A percentile compares a stretch with the other conserved stretches of the same genome.
Conservation (phyloP, 345 rosid species). For the Cochlearia excelsa region DNA sequence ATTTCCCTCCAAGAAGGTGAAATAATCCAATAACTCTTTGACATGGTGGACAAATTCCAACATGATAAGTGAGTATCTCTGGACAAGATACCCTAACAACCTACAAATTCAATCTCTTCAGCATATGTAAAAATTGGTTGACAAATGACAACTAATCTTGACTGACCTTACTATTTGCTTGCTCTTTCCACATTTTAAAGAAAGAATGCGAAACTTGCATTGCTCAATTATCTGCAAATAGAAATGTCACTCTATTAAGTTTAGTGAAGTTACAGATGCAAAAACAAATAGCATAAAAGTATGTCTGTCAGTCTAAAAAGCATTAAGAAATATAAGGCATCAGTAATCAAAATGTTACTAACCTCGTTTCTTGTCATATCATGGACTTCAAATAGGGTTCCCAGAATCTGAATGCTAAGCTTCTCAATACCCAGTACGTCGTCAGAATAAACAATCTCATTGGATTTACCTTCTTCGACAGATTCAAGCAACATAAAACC, state of each 20-base stretch:
- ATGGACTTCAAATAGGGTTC: constrained; percentile 68
- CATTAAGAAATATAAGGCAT: constrained; percentile 9
- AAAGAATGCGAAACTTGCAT: constrained; percentile 71
- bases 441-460: constrained; percentile 38
- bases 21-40: constrained; percentile 85
- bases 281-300: constrained; percentile 4
- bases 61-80: constrained; percentile 55
- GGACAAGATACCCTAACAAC: constrained; percentile 57
- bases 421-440: constrained; percentile 59
- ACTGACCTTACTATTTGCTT: constrained; percentile 56
- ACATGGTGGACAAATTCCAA: constrained; percentile 62
- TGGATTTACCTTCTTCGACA: constrained; percentile 43
- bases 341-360: constrained; percentile 11
- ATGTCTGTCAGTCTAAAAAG: background rate
- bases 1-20: constrained; percentile 59
- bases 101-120: constrained; percentile 42
- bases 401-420: constrained; percentile 67
- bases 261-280: constrained; percentile 8
- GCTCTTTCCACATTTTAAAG: constrained; percentile 64
- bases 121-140: constrained; percentile 12
- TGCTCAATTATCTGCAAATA: constrained; percentile 76
- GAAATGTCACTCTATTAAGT: constrained; percentile 17
- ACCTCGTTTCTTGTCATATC: constrained; percentile 92
- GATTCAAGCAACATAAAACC: constrained; percentile 71
- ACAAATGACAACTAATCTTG: constrained; percentile 1